Base-by-base conservation (phyloP, 495 filamentous ascomycete species). In the Aspergillus steynii region DNA sequence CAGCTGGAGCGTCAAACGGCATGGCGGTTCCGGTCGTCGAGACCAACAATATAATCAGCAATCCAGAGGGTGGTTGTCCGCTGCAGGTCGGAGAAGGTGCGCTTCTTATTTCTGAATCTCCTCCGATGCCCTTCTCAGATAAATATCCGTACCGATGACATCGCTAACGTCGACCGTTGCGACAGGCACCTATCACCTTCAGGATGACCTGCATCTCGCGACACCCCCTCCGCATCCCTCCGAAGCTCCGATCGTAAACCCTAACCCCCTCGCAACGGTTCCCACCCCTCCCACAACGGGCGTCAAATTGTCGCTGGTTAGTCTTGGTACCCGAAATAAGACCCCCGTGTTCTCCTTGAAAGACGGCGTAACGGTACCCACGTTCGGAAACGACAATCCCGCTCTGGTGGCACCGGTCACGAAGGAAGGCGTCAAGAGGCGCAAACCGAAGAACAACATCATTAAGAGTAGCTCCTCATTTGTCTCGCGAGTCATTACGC, bases 391-490 rank as follows among this genome's bases (percentile, higher is more conserved):
- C 62, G 90, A 90, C 51, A 97, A 97, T 68, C 79, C 85, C 14
- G 82, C 90, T 25, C 81, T 98, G 50, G 78, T 82, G 26, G 72
- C 78, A 2, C 77, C 82, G 15, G 76, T 73, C 27, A 72, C 82
- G n/a, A 96, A 92, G 74, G 93, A 96, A 64, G 80, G 83, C 3
- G 77, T 82, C 53, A 96, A 96, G 74, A 77, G 87, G 66, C 83
- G 88, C 61, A 99, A 98, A 74, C 96, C 95, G 10, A 97, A 97
- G 77, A 97, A 92, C 73, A 98, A 95, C 71, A 93, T 99, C 66
- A 85, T 93, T 47, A 99, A 99, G 80, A 97, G 92, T 77, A 97
- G 96, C 74, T 98, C 95, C 25, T 94, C 92, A 4, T 98, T 97
- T 68, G 92, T 99, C 26, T 97, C 93, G 5, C 79, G 95, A 55